A percentile compares a stretch with the other conserved stretches of the same genome.
Evolutionary conservation across 2,329 filamentous ascomycete species (phyloP).

Genomic region (Colletotrichum nymphaeae): DNA sequence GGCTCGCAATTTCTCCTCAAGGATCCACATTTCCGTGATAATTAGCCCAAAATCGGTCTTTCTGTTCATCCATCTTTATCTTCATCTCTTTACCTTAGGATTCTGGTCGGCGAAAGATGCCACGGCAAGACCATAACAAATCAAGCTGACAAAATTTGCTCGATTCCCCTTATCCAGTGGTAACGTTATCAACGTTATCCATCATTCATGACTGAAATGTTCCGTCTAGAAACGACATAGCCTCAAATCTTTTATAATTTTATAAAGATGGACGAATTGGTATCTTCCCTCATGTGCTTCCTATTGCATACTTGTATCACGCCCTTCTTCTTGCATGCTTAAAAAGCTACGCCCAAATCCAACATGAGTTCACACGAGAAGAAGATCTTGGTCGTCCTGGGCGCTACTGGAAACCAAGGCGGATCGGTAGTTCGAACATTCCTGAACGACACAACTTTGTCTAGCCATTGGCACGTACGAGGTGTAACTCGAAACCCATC

Average conservation of each 20-base stretch:
- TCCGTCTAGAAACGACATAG: too few species aligned
- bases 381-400: conserved; percentile 12
- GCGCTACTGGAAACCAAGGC: conserved; percentile 16
- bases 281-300: not conserved
- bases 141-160: not conserved
- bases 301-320: not conserved
- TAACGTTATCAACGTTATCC: not conserved
- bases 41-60: not conserved
- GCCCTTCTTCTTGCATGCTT: not conserved
- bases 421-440: conserved; percentile 12
- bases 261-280: too few species aligned
- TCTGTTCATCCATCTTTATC: not conserved
- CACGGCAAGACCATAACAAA: not conserved
- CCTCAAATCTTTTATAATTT: too few species aligned
- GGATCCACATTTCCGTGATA: not conserved
- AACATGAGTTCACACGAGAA: not conserved
- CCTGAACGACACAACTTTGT: not conserved
- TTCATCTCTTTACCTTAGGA: not conserved
- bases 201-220: not conserved
- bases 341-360: too few species aligned
- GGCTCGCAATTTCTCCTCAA: not conserved
- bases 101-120: not conserved
- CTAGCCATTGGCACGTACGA: conserved; percentile 45
- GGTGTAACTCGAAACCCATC: conserved; percentile 58
- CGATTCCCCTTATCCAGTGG: not conserved